phyloP scores from a whole-genome alignment of 1,139 yeast genomes.

The Tardiomyces depauwii region DNA sequence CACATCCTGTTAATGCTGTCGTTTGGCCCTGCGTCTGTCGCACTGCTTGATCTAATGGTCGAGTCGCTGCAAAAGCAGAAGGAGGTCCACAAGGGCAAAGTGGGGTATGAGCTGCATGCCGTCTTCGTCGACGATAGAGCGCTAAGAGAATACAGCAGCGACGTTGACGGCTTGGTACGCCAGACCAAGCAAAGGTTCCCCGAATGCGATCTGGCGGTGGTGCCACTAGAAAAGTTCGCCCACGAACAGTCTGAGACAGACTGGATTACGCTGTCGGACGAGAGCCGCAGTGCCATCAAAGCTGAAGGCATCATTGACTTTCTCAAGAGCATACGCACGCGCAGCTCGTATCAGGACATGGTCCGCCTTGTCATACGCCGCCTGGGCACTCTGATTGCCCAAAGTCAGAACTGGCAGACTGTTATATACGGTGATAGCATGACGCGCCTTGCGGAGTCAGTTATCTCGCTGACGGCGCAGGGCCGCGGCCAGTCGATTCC shows the following conservation, averaged over 20 bases:
- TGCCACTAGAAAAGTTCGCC: background rate
- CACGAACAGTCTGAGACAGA: background rate
- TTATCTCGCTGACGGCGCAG: slow-evolving; percentile 71
- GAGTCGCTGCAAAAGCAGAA: slow-evolving; percentile 52
- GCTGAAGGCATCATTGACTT: slow-evolving; percentile 1
- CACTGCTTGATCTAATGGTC: slow-evolving; percentile 53
- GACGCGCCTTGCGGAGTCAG: slow-evolving; percentile 74
- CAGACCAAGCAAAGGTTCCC: background rate
- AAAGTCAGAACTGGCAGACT: slow-evolving; percentile 25
- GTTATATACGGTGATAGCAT: slow-evolving; percentile 67
- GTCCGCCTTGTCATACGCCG: background rate
- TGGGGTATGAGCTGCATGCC: slow-evolving; percentile 55
- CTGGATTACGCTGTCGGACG: background rate
- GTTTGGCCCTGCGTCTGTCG: slow-evolving; percentile 56
- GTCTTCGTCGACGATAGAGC: slow-evolving; percentile 38
- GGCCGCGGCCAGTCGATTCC: slow-evolving; percentile 76
- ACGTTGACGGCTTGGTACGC: background rate
- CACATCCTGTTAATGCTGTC: slow-evolving; percentile 51
- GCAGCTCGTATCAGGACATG: background rate
- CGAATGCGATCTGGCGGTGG: background rate
- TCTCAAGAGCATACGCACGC: background rate
- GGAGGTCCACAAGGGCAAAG: slow-evolving; percentile 46
- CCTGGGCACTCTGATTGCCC: slow-evolving; percentile 8
- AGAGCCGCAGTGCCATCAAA: background rate
- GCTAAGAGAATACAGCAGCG: background rate